phyloP scores from a whole-genome alignment of 257 asterid species.

The Ajuga chamaepitys region DNA sequence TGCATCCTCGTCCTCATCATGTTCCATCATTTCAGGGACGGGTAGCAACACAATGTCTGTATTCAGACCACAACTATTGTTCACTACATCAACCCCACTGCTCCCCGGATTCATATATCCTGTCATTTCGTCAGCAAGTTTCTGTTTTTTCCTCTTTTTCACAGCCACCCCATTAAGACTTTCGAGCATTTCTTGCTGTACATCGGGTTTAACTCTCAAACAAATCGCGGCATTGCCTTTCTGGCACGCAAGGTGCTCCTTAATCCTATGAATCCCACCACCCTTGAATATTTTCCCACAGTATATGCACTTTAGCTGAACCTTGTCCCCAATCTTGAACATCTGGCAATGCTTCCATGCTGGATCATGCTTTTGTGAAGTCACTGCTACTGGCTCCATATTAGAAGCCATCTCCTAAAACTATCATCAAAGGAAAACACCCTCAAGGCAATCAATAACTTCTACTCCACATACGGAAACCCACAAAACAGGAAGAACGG shows the following conservation, averaged over 20 bases:
- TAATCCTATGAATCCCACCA: conserved; percentile 96
- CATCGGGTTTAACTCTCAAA: conserved; percentile 78
- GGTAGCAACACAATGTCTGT: conserved; percentile 58
- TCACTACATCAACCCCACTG: conserved; percentile 29
- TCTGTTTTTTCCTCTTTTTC: conserved; percentile 74
- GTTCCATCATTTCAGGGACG: conserved; percentile 52
- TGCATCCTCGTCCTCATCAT: conserved; percentile 28
- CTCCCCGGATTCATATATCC: conserved; percentile 33
- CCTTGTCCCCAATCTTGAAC: conserved; percentile 76
- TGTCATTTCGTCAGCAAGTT: conserved; percentile 48
- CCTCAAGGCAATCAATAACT: conserved; percentile 3
- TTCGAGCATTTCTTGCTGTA: conserved; percentile 75
- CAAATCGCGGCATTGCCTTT: conserved; percentile 97
- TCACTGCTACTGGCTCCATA: conserved; percentile 78
- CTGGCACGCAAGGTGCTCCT: conserved; percentile 92
- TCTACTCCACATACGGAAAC: background rate
- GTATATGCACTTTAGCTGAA: conserved; percentile 79
- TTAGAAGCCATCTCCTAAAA: conserved; percentile 40
- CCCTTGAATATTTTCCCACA: conserved; percentile 92
- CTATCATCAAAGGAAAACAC: conserved; percentile 19
- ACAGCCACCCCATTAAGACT: conserved; percentile 69
- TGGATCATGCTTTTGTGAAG: conserved; percentile 90
- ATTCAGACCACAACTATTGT: conserved; percentile 39
- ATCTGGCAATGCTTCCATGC: conserved; percentile 98
- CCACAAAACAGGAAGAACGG: background rate